Evolutionary conservation across 306 rosid genomes (phyloP).

Genomic region (Sophora flavescens): DNA sequence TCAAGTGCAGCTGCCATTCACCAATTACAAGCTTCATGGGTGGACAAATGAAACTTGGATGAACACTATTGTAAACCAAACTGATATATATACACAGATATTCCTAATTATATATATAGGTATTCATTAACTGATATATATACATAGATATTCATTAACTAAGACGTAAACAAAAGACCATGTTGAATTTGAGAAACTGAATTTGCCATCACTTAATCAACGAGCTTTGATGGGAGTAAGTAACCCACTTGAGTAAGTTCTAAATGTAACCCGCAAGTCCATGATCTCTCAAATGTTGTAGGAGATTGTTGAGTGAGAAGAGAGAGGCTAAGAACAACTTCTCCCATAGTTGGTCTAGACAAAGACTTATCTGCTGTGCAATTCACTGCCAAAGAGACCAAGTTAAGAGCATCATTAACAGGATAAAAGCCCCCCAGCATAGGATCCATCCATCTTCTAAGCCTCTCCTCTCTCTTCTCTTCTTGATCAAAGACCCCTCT

Average conservation of each 20-base stretch:
- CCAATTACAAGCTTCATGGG: too few species aligned
- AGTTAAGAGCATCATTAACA: conserved; percentile 57
- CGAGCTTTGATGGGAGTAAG: conserved; percentile 21
- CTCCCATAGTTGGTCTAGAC: conserved; percentile 64
- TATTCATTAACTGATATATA: too few species aligned
- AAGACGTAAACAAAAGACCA: not conserved
- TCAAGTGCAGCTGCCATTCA: too few species aligned
- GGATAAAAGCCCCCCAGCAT: conserved; percentile 45
- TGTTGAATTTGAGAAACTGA: not conserved
- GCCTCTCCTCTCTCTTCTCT: conserved; percentile 50
- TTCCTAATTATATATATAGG: too few species aligned
- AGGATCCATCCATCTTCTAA: conserved; percentile 68
- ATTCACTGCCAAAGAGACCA: conserved; percentile 54
- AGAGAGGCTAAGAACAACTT: conserved; percentile 60
- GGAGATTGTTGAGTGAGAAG: conserved; percentile 45
- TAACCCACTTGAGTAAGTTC: conserved; percentile 1
- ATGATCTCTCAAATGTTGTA: not conserved
- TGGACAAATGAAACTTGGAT: too few species aligned
- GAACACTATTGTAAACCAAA: too few species aligned
- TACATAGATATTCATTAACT: too few species aligned
- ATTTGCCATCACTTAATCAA: conserved; percentile 19
- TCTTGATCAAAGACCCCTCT: conserved; percentile 51
- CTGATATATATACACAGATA: too few species aligned
- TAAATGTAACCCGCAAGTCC: not conserved
- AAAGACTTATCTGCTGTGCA: conserved; percentile 56